These are phyloP conservation scores for Cichorium intybus DNA, from an alignment of 140 eudicot genomes.

Conservation along the genomic window DNA sequence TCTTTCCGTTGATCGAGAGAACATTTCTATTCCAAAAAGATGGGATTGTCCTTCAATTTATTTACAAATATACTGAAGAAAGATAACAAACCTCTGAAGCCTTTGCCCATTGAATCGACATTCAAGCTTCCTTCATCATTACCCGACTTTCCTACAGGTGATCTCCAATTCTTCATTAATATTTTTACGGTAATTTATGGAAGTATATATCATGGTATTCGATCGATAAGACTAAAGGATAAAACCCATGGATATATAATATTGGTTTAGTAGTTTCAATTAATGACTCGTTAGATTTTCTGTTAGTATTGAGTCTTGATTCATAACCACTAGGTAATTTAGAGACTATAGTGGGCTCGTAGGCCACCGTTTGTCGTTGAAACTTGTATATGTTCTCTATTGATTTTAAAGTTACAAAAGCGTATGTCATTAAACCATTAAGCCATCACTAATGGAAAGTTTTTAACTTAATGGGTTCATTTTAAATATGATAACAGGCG, in stretches of 20 bases:
- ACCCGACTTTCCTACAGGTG: slow-evolving; percentile 66
- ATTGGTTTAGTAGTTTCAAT: no score
- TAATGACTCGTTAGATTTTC: no score
- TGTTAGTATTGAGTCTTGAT: background rate
- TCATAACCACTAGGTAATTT: background rate
- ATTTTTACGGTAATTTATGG: background rate
- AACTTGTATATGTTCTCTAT: no score
- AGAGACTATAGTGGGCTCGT: no score
- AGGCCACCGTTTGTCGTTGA: background rate
- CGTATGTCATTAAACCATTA: background rate
- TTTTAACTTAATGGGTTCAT: background rate
- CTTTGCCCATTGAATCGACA: slow-evolving; percentile 49
- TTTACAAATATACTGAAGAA: slow-evolving; percentile 31
- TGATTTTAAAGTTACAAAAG: no score
- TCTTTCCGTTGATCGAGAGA: background rate
- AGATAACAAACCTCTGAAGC: slow-evolving; percentile 26
- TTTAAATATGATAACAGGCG: slow-evolving; percentile 29
- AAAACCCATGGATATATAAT: no score
- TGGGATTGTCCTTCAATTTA: slow-evolving; percentile 26
- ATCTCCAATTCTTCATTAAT: background rate
- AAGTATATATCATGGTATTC: background rate
- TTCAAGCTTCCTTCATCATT: slow-evolving; percentile 61
- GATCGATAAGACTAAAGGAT: no score
- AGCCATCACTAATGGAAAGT: background rate
- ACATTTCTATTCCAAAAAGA: slow-evolving; percentile 6